A percentile compares a stretch with the other conserved stretches of the same genome.
Evolutionary conservation across 2,329 filamentous ascomycete species (phyloP).

Genomic region (Mycosphaerelloides madeirae): DNA sequence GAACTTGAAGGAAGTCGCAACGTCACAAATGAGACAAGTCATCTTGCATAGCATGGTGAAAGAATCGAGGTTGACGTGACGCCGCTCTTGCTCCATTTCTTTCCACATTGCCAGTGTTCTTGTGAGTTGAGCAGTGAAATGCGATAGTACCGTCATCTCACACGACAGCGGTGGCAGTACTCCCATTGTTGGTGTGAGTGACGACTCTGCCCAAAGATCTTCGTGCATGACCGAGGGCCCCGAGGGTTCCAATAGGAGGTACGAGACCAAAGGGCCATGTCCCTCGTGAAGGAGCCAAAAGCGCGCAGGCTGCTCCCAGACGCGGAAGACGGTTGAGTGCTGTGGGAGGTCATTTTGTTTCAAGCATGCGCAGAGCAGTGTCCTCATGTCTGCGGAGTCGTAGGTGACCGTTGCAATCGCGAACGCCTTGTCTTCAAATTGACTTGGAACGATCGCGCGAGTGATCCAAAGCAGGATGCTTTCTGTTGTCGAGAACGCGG

Average conservation of each 20-base stretch:
- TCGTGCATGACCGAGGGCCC: constrained; percentile 4
- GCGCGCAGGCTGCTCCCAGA: constrained; percentile 41
- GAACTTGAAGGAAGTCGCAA: constrained; percentile 23
- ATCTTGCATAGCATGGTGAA: constrained; percentile 24
- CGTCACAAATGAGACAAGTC: constrained; percentile 24
- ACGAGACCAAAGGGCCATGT: constrained; percentile 43
- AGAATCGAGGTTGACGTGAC: constrained; percentile 15
- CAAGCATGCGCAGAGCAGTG: constrained; percentile 65
- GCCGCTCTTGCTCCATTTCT: constrained; percentile 6
- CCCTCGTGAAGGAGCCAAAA: constrained; percentile 40
- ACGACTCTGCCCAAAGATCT: background rate
- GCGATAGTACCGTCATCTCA: constrained; percentile 21
- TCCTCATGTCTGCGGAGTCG: constrained; percentile 61
- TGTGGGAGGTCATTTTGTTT: constrained; percentile 43
- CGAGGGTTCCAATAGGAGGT: constrained; percentile 42
- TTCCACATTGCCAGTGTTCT: constrained; percentile 15
- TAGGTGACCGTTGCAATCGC: constrained; percentile 61
- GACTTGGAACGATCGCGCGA: constrained; percentile 70
- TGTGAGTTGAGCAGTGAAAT: constrained; percentile 21
- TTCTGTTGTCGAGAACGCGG: constrained; percentile 62
- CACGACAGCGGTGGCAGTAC: constrained; percentile 9
- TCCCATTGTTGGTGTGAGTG: background rate
- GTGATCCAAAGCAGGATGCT: constrained; percentile 78
- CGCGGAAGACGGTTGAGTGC: constrained; percentile 27
- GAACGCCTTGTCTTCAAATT: constrained; percentile 58